Conservation (phyloP, 495 filamentous ascomycete genomes). For the Penicillium verhagenii region DNA sequence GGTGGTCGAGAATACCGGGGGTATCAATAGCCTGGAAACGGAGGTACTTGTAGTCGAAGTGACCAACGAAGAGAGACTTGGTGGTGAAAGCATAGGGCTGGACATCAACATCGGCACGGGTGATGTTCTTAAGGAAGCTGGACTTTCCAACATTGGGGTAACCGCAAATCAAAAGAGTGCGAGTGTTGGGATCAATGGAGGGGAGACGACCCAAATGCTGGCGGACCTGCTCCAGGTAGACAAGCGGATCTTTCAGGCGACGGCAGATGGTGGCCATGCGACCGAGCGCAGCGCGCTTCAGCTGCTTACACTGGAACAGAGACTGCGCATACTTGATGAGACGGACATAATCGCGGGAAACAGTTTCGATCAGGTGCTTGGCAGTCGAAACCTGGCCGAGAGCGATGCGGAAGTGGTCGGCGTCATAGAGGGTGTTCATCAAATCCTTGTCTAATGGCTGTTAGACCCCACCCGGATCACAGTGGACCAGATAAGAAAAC, state of each 20-base stretch:
- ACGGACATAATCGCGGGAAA: slow-evolving; percentile 90
- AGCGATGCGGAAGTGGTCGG: slow-evolving; percentile 96
- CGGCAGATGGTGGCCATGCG: slow-evolving; percentile 96
- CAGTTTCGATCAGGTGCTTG: slow-evolving; percentile 93
- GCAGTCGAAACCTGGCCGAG: slow-evolving; percentile 94
- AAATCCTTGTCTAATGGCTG: slow-evolving; percentile 64
- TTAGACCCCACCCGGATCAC: slow-evolving; percentile 19
- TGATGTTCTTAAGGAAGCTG: slow-evolving; percentile 87
- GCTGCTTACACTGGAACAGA: slow-evolving; percentile 92
- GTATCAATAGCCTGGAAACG: slow-evolving; percentile 89
- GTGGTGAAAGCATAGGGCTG: slow-evolving; percentile 99
- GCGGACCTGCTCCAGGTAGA: slow-evolving; percentile 96
- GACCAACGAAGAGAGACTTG: slow-evolving; percentile 94
- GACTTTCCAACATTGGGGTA: slow-evolving; percentile 99
- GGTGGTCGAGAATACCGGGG: slow-evolving; percentile 95
- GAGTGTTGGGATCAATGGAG: slow-evolving; percentile 94
- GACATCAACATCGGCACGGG: slow-evolving; percentile 93
- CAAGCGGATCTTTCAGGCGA: slow-evolving; percentile 85
- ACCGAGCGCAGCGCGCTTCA: slow-evolving; percentile 85
- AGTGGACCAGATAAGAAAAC: slow-evolving; percentile 33
- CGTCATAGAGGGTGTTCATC: slow-evolving; percentile 87
- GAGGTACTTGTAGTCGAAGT: slow-evolving; percentile 98
- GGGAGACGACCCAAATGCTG: slow-evolving; percentile 97
- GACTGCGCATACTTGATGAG: slow-evolving; percentile 94
- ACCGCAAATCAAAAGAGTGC: slow-evolving; percentile 91